phyloP scores from a whole-genome alignment of 2,329 filamentous ascomycete genomes.

The Fusarium acutatum region DNA sequence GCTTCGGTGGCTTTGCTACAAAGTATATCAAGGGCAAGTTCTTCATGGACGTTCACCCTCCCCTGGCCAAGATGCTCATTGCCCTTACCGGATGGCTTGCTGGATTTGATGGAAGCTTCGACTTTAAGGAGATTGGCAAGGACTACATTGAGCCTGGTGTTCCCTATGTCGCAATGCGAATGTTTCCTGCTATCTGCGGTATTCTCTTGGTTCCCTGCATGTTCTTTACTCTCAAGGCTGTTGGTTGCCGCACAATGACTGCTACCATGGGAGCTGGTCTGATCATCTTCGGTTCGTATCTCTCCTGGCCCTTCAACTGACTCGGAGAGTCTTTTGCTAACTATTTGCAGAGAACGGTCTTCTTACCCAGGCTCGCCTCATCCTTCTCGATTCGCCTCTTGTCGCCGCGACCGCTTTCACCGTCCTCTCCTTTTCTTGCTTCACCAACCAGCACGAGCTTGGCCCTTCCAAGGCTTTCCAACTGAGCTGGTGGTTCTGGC shows the following conservation, averaged over 20 bases:
- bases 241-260: slow-evolving; percentile 87
- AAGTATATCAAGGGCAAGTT: slow-evolving; percentile 99
- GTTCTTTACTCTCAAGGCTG: slow-evolving; percentile 92
- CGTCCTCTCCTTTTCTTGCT: slow-evolving; percentile 87
- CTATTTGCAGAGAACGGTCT: slow-evolving; percentile 82
- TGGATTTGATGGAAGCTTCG: slow-evolving; percentile 94
- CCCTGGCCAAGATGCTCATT: slow-evolving; percentile 94
- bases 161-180: slow-evolving; percentile 96
- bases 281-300: slow-evolving; percentile 84
- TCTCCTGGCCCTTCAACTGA: neutral
- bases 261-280: slow-evolving; percentile 84
- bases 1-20: slow-evolving; percentile 96
- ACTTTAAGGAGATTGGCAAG: slow-evolving; percentile 99
- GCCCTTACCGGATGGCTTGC: slow-evolving; percentile 94
- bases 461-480: slow-evolving; percentile 89
- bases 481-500: slow-evolving; percentile 98
- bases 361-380: slow-evolving; percentile 92
- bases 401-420: slow-evolving; percentile 94
- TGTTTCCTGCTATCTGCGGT: slow-evolving; percentile 90
- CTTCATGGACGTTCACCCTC: slow-evolving; percentile 99
- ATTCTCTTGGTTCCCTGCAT: slow-evolving; percentile 89
- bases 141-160: slow-evolving; percentile 95
- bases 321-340: slow-evolving; percentile 39
- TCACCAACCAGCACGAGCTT: slow-evolving; percentile 96
- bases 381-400: slow-evolving; percentile 93